phyloP scores from a whole-genome alignment of 108 stramenopile species.

The Stephanodiscus minutulus region DNA sequence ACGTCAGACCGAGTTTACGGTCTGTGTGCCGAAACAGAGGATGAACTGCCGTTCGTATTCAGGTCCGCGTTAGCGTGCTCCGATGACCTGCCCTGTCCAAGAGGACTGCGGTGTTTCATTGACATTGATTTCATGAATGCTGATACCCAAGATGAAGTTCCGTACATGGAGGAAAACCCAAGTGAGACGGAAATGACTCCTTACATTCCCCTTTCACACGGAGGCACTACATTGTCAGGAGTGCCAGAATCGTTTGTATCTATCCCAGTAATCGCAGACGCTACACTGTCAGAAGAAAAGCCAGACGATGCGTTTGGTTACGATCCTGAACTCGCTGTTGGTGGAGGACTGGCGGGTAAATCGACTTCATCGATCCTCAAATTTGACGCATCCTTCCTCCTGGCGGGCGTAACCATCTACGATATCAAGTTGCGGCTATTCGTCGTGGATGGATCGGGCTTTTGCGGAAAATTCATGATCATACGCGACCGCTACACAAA shows the following conservation, averaged over 20 bases:
- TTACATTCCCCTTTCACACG: not conserved
- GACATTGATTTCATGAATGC: not conserved
- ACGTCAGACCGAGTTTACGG: too few relatives aligned
- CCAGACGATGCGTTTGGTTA: not conserved
- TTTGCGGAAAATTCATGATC: slow-evolving; percentile 1
- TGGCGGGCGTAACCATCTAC: not conserved
- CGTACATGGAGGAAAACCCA: not conserved
- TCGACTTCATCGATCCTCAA: not conserved
- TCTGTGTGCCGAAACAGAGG: not conserved
- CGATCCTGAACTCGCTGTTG: slow-evolving; percentile 3
- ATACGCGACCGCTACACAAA: not conserved
- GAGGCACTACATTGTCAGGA: not conserved
- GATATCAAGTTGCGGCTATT: not conserved
- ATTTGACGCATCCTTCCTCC: slow-evolving; percentile 5
- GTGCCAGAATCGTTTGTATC: not conserved
- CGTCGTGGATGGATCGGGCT: slow-evolving; percentile 10
- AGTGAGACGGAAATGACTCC: not conserved
- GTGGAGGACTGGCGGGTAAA: not conserved
- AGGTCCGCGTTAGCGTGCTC: not conserved
- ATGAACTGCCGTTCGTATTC: not conserved
- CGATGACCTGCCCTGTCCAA: not conserved
- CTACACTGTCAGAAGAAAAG: slow-evolving; percentile 7
- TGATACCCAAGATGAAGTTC: not conserved
- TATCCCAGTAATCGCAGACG: slow-evolving; percentile 3
- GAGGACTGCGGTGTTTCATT: not conserved